Evolutionary conservation across 73 alveolate species (phyloP).

Genomic region (Symbiodinium natans): DNA sequence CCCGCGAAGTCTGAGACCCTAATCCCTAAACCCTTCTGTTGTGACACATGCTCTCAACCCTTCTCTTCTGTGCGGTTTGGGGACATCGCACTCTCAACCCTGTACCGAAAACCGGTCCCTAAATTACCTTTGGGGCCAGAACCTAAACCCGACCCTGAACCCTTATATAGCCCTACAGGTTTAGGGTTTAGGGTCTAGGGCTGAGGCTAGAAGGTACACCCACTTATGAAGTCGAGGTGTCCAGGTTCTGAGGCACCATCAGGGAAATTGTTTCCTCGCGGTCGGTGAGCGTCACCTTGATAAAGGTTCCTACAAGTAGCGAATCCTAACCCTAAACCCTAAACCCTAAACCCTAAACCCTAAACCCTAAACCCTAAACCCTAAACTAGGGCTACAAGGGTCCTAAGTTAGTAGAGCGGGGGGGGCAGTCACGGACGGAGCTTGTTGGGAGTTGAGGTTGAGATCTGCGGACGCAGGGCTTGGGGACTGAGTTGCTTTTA

Average conservation of each 20-base stretch:
- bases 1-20: neutral
- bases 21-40: no score
- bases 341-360: no score
- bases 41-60: no score
- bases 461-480: neutral
- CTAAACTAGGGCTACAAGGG: neutral
- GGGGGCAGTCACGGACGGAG: no score
- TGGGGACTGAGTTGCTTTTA: neutral
- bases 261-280: slow-evolving; percentile 54
- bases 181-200: no score
- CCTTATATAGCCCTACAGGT: neutral
- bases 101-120: no score
- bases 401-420: no score
- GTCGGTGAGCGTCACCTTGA: slow-evolving; percentile 49
- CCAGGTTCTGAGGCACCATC: neutral
- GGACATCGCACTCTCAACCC: no score
- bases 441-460: no score
- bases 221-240: neutral
- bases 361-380: neutral
- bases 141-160: neutral
- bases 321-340: no score
- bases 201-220: neutral
- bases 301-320: no score
- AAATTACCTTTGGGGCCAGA: neutral
- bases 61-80: no score